Evolutionary conservation across 2,329 filamentous ascomycete species (phyloP).

Genomic region (Xylaria sp.): DNA sequence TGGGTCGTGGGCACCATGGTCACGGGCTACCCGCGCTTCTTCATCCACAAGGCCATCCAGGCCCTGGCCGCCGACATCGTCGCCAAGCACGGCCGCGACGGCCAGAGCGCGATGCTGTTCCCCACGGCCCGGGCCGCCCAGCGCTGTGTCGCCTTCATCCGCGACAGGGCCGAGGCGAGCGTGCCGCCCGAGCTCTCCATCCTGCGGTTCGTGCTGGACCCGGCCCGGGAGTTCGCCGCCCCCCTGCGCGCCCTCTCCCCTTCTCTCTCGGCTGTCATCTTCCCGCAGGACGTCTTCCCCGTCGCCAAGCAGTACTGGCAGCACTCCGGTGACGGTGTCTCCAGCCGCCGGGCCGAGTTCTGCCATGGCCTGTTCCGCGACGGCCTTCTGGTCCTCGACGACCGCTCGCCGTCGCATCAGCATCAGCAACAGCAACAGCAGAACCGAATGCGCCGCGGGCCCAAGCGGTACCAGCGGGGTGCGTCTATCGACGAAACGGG

Average conservation of each 20-base stretch:
- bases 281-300: slow-evolving; percentile 72
- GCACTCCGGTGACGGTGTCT: slow-evolving; percentile 91
- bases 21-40: slow-evolving; percentile 96
- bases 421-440: slow-evolving; percentile 44
- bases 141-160: slow-evolving; percentile 80
- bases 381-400: slow-evolving; percentile 62
- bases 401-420: slow-evolving; percentile 36
- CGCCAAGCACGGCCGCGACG: slow-evolving; percentile 68
- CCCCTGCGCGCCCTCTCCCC: slow-evolving; percentile 67
- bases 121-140: slow-evolving; percentile 76
- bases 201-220: slow-evolving; percentile 72
- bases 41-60: slow-evolving; percentile 85
- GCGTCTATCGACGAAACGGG: slow-evolving; percentile 54
- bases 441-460: slow-evolving; percentile 70
- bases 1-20: slow-evolving; percentile 89
- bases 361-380: slow-evolving; percentile 80
- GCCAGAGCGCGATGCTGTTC: slow-evolving; percentile 83
- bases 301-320: slow-evolving; percentile 97
- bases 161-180: slow-evolving; percentile 61
- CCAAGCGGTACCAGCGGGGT: slow-evolving; percentile 79
- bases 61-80: slow-evolving; percentile 77
- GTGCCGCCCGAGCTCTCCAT: slow-evolving; percentile 61
- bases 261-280: slow-evolving; percentile 76
- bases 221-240: slow-evolving; percentile 61
- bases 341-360: slow-evolving; percentile 90